Conservation (phyloP, 73 alveolate genomes). For the Uronychia binucleata region DNA sequence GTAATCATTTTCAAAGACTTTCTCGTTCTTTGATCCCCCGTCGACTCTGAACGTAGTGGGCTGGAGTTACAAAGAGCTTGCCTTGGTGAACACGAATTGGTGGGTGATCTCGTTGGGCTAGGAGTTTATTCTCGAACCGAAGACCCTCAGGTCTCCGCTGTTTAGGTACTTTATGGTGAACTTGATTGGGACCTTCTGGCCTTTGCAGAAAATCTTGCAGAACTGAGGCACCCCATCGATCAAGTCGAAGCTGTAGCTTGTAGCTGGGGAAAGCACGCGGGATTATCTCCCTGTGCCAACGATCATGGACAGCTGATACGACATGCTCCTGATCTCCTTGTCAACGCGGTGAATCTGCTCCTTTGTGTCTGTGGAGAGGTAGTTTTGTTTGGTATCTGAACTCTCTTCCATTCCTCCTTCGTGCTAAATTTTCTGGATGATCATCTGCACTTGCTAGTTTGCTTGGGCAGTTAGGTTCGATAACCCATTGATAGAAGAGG, state of each 20-base stretch:
- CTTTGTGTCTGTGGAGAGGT: neutral
- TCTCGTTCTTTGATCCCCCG: neutral
- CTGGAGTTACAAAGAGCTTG: neutral
- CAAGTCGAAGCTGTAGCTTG: neutral
- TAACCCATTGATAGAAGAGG: no score
- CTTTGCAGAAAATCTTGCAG: neutral
- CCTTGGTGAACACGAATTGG: neutral
- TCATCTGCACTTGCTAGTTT: no score
- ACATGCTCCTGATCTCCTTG: neutral
- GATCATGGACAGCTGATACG: neutral
- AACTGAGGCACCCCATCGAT: neutral
- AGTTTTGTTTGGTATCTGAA: neutral
- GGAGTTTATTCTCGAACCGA: neutral
- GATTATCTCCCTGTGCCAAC: neutral
- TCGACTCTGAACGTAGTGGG: neutral
- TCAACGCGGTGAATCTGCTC: neutral
- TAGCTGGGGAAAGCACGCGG: neutral
- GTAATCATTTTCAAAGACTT: neutral
- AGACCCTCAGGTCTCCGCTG: neutral
- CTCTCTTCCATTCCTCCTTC: neutral
- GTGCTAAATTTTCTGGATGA: neutral
- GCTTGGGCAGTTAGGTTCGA: neutral
- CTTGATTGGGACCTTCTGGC: neutral
- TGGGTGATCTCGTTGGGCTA: neutral
- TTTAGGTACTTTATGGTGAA: neutral